A percentile compares a stretch with the other conserved stretches of the same genome.
Evolutionary conservation across 2,329 filamentous ascomycete species (phyloP).

Genomic region (Beauveria scarabaeidicola): DNA sequence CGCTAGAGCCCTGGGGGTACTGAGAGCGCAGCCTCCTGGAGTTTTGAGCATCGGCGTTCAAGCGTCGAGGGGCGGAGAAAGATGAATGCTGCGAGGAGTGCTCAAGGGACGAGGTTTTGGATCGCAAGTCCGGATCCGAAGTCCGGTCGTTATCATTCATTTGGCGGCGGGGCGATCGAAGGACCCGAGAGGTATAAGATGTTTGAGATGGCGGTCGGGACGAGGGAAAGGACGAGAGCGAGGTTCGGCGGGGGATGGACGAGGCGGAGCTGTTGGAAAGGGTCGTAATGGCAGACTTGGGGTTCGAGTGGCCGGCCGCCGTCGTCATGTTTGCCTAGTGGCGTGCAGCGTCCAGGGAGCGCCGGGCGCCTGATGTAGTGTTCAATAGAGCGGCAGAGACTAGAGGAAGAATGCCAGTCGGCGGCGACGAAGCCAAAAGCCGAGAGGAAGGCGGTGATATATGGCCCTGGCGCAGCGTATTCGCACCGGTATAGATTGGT

Average conservation of each 20-base stretch:
- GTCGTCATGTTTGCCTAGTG: constrained; percentile 27
- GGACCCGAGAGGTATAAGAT: constrained; percentile 44
- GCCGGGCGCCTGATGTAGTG: background rate
- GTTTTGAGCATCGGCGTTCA: constrained; percentile 42
- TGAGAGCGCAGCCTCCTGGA: constrained; percentile 59
- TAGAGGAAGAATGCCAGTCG: background rate
- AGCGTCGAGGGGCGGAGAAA: constrained; percentile 42
- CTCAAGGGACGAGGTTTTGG: constrained; percentile 50
- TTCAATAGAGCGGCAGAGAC: background rate
- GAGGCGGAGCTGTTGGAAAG: constrained; percentile 24
- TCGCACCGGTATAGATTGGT: background rate
- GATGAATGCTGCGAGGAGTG: constrained; percentile 56
- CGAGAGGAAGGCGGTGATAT: background rate
- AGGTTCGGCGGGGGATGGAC: constrained; percentile 33
- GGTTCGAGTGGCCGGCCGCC: constrained; percentile 34
- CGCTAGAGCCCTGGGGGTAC: constrained; percentile 62
- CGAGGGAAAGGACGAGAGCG: constrained; percentile 56
- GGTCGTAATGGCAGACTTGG: constrained; percentile 28
- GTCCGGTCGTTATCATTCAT: constrained; percentile 44
- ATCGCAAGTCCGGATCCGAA: constrained; percentile 52
- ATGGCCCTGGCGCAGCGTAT: background rate
- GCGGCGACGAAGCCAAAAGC: background rate
- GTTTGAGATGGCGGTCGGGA: constrained; percentile 51
- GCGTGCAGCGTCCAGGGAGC: background rate
- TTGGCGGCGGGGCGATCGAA: constrained; percentile 46